Conservation (phyloP, 2,329 filamentous ascomycete genomes). For the Stenocarpella maydis region DNA sequence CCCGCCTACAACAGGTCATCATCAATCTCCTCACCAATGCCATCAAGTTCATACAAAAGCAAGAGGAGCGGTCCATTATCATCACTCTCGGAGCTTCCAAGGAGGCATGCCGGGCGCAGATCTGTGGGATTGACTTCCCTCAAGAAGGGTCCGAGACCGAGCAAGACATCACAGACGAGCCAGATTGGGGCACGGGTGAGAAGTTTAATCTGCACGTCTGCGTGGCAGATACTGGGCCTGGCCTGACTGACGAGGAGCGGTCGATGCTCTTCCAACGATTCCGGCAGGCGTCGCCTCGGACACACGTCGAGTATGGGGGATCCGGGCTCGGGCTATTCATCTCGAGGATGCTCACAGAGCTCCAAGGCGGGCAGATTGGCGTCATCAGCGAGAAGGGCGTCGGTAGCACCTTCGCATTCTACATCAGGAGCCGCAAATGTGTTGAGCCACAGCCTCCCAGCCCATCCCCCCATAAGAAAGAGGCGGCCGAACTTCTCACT, state of each 20-base stretch:
- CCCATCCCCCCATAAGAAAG: slow-evolving; percentile 42
- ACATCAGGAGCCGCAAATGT: slow-evolving; percentile 70
- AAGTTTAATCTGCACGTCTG: slow-evolving; percentile 77
- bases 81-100: slow-evolving; percentile 72
- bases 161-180: slow-evolving; percentile 57
- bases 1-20: slow-evolving; percentile 75
- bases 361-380: slow-evolving; percentile 81
- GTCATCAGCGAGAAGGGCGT: slow-evolving; percentile 72
- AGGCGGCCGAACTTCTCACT: background rate
- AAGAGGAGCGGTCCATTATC: slow-evolving; percentile 65
- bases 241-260: slow-evolving; percentile 75
- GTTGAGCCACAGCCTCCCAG: slow-evolving; percentile 41
- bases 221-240: slow-evolving; percentile 76
- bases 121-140: slow-evolving; percentile 55
- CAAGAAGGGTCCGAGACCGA: slow-evolving; percentile 52
- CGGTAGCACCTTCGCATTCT: slow-evolving; percentile 81
- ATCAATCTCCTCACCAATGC: slow-evolving; percentile 79
- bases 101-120: slow-evolving; percentile 53
- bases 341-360: slow-evolving; percentile 76
- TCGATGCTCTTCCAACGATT: slow-evolving; percentile 81
- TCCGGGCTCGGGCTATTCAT: slow-evolving; percentile 83
- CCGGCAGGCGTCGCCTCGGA: slow-evolving; percentile 78
- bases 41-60: slow-evolving; percentile 70
- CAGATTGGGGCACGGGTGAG: slow-evolving; percentile 77
- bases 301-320: slow-evolving; percentile 81